Conservation (phyloP, 495 filamentous ascomycete species). For the Tuber microsphaerosporum region DNA sequence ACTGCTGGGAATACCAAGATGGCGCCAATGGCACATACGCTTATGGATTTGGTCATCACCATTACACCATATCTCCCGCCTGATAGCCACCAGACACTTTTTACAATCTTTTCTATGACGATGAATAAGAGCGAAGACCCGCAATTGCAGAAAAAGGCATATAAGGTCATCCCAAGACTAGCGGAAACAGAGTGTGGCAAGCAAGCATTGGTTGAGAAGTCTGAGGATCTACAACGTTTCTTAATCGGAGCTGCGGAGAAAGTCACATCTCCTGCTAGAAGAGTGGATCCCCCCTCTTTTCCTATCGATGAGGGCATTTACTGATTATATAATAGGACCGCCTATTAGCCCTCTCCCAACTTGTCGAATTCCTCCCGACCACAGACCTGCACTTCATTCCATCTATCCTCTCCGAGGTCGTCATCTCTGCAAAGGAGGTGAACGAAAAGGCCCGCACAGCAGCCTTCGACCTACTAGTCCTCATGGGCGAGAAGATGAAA, state of each 20-base stretch:
- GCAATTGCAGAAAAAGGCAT: slow-evolving; percentile 98
- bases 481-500: slow-evolving; percentile 74
- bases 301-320: background rate
- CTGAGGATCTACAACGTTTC: slow-evolving; percentile 66
- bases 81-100: slow-evolving; percentile 69
- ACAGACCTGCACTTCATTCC: slow-evolving; percentile 85
- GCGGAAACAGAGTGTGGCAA: slow-evolving; percentile 68
- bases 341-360: slow-evolving; percentile 67
- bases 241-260: slow-evolving; percentile 70
- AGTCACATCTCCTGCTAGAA: slow-evolving; percentile 69
- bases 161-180: slow-evolving; percentile 88
- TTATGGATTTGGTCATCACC: slow-evolving; percentile 93
- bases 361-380: slow-evolving; percentile 68
- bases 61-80: slow-evolving; percentile 87
- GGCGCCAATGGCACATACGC: slow-evolving; percentile 87
- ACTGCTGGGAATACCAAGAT: slow-evolving; percentile 50
- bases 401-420: slow-evolving; percentile 80
- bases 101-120: slow-evolving; percentile 72
- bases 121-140: slow-evolving; percentile 71
- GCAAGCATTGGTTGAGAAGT: slow-evolving; percentile 63
- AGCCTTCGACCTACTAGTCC: slow-evolving; percentile 83
- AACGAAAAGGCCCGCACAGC: slow-evolving; percentile 85
- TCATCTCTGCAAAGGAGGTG: slow-evolving; percentile 90
- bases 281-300: background rate
- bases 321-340: slow-evolving; percentile 53